Evolutionary conservation across 352 stramenopile genomes (phyloP).

Genomic region (Phytophthora ohioensis): DNA sequence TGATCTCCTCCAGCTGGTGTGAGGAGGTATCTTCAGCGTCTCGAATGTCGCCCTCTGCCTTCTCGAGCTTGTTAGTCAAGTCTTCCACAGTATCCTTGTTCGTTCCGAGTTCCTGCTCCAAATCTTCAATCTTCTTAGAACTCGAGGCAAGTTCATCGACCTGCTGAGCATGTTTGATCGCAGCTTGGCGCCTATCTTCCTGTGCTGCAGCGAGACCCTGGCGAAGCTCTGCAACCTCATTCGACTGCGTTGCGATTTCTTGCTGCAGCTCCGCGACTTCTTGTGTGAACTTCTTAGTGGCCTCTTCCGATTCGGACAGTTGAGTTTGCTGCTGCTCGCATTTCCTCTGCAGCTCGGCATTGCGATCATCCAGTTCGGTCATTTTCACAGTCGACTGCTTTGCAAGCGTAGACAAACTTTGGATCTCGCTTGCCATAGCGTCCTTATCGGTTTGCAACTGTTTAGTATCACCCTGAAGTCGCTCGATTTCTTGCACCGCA

Average conservation of each 20-base stretch:
- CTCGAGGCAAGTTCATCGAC: conserved; percentile 26
- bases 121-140: conserved; percentile 27
- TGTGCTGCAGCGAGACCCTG: conserved; percentile 32
- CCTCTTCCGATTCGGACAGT: conserved; percentile 26
- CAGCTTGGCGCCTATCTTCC: conserved; percentile 29
- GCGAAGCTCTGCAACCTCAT: conserved; percentile 28
- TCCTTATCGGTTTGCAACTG: conserved; percentile 36
- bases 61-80: conserved; percentile 31
- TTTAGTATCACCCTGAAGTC: conserved; percentile 21
- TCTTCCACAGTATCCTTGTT: conserved; percentile 17
- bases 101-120: conserved; percentile 30
- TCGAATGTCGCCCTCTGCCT: conserved; percentile 26
- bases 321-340: conserved; percentile 33
- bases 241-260: conserved; percentile 17
- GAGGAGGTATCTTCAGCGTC: conserved; percentile 27
- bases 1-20: conserved; percentile 31
- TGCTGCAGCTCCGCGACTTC: conserved; percentile 33
- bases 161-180: conserved; percentile 11
- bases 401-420: conserved; percentile 20
- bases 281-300: conserved; percentile 25
- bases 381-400: conserved; percentile 20
- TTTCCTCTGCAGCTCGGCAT: conserved; percentile 27
- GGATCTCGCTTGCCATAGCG: conserved; percentile 28
- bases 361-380: conserved; percentile 24
- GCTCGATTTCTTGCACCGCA: conserved; percentile 25